phyloP scores from a whole-genome alignment of 495 filamentous ascomycete genomes.

The Parmelia sp. region DNA sequence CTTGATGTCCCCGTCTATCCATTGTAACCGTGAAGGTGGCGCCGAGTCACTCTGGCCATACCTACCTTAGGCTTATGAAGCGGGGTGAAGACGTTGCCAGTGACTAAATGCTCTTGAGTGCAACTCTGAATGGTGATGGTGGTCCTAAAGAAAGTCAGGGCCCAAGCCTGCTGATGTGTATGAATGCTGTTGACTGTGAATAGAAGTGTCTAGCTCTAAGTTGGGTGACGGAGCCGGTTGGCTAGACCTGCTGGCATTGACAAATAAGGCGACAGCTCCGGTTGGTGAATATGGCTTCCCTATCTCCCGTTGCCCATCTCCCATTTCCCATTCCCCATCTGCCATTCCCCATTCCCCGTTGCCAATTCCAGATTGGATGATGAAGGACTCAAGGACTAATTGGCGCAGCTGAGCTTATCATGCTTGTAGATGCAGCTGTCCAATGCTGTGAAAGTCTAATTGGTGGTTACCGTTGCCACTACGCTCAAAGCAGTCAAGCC shows the following conservation, averaged over 20 bases:
- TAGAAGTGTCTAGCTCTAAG: not conserved
- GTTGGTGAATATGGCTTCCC: too few relatives aligned
- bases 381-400: not conserved
- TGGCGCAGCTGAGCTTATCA: not conserved
- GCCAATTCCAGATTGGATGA: too few relatives aligned
- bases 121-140: not conserved
- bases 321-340: too few relatives aligned
- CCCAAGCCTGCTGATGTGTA: not conserved
- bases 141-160: not conserved
- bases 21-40: not conserved
- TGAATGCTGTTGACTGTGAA: not conserved
- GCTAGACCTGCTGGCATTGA: not conserved
- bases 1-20: not conserved
- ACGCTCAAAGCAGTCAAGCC: not conserved
- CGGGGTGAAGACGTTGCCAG: not conserved
- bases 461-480: not conserved
- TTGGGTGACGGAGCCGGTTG: not conserved
- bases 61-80: not conserved
- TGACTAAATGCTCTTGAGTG: too few relatives aligned
- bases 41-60: not conserved
- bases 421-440: not conserved
- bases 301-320: too few relatives aligned
- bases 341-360: too few relatives aligned
- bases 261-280: too few relatives aligned
- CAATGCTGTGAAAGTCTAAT: not conserved